phyloP scores from a whole-genome alignment of 371 early-diverging fungal genomes.

The Lichtheimia corymbifera region DNA sequence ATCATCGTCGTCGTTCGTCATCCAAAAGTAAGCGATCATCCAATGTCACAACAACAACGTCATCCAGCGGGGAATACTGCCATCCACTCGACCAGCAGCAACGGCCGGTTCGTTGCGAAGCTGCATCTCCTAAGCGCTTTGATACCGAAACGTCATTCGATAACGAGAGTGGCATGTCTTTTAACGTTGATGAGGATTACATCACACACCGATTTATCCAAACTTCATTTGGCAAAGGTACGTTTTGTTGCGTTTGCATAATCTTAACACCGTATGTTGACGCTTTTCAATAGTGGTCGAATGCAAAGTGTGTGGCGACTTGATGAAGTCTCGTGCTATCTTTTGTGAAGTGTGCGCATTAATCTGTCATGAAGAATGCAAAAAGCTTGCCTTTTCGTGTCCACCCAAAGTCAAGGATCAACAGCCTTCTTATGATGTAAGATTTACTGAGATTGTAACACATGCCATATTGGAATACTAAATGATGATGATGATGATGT shows the following conservation, averaged over 20 bases:
- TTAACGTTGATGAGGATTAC: conserved; percentile 15
- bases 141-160: no score
- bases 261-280: background rate
- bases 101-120: background rate
- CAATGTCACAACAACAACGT: background rate
- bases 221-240: conserved; percentile 44
- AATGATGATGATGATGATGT: background rate
- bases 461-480: background rate
- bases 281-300: conserved; percentile 23
- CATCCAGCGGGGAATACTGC: background rate
- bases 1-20: conserved; percentile 7
- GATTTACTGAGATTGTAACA: background rate
- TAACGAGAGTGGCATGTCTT: no score
- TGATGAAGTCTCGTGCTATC: conserved; percentile 24
- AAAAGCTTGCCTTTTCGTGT: conserved; percentile 40
- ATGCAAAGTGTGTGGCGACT: conserved; percentile 47
- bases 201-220: conserved; percentile 40
- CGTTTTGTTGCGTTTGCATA: background rate
- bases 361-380: conserved; percentile 45
- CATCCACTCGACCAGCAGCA: conserved; percentile 13
- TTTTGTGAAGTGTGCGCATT: conserved; percentile 51
- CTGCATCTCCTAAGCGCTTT: no score
- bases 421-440: conserved; percentile 48
- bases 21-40: background rate
- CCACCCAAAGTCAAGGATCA: conserved; percentile 49